Percentiles rank a stretch among this genome's conserved stretches.
phyloP scores from a whole-genome alignment of 352 stramenopile species.

The Phytophthora chlamydospora region DNA sequence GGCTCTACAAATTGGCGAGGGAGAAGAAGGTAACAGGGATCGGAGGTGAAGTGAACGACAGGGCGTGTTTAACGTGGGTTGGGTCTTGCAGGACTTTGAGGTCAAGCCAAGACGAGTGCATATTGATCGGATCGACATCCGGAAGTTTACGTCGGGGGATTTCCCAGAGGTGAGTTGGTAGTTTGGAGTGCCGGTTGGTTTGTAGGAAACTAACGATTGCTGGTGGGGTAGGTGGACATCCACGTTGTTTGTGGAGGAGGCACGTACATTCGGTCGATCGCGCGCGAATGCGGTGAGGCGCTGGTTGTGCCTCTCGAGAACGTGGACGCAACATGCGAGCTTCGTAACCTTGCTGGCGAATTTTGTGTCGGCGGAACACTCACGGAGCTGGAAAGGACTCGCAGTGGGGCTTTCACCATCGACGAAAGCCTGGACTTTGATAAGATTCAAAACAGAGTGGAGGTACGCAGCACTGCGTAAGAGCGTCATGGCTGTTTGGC shows the following conservation, averaged over 20 bases:
- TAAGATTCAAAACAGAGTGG: conserved; percentile 43
- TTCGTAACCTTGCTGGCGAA: conserved; percentile 41
- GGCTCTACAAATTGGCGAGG: conserved; percentile 80
- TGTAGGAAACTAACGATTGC: conserved; percentile 8
- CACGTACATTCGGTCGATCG: conserved; percentile 90
- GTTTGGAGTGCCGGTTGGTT: neutral
- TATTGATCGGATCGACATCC: conserved; percentile 67
- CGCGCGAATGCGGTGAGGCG: conserved; percentile 79
- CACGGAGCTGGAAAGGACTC: conserved; percentile 61
- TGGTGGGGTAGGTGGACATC: conserved; percentile 42
- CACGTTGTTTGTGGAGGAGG: conserved; percentile 70
- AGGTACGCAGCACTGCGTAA: conserved; percentile 33
- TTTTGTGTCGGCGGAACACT: conserved; percentile 71
- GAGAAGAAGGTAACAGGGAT: conserved; percentile 46
- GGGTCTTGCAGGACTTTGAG: conserved; percentile 49
- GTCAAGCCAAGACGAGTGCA: conserved; percentile 64
- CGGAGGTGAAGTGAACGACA: neutral
- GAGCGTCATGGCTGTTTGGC: no score
- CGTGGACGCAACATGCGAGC: conserved; percentile 24
- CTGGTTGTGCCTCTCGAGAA: conserved; percentile 44
- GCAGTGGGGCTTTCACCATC: conserved; percentile 64
- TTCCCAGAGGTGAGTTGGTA: conserved; percentile 63
- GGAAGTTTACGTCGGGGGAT: conserved; percentile 49
- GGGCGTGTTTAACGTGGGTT: conserved; percentile 7
- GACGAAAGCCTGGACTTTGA: conserved; percentile 64